phyloP scores from a whole-genome alignment of 306 rosid genomes.

The Abrus precatorius region DNA sequence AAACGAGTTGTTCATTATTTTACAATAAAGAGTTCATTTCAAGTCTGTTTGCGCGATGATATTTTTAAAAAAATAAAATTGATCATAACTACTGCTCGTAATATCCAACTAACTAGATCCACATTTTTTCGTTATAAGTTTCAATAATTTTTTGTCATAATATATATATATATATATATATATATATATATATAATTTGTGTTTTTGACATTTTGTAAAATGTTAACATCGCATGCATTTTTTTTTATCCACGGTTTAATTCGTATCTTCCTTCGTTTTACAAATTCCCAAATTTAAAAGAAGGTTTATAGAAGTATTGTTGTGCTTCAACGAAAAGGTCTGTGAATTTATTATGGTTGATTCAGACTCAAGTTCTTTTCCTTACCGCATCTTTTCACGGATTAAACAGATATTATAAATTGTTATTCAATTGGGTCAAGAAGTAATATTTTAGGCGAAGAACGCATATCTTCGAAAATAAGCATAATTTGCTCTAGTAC shows the following conservation, averaged over 20 bases:
- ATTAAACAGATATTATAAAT: background rate
- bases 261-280: background rate
- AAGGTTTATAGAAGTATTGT: background rate
- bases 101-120: no score
- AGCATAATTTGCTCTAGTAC: background rate
- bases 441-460: background rate
- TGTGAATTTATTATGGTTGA: slow-evolving; percentile 3
- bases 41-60: no score
- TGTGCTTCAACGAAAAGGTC: background rate
- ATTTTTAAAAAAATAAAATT: no score
- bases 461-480: background rate
- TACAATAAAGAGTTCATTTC: no score
- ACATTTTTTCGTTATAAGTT: no score
- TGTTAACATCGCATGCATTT: no score
- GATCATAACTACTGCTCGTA: no score
- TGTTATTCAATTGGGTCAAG: background rate
- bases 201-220: no score
- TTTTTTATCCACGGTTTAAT: background rate
- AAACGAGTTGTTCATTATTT: no score
- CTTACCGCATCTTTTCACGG: background rate
- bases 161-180: no score
- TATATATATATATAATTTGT: no score
- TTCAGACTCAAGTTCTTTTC: slow-evolving; percentile 24
- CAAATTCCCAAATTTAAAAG: background rate
- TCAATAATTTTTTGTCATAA: no score